phyloP scores from a whole-genome alignment of 1,284 basidiomycete species.

The Vanrija sp. region DNA sequence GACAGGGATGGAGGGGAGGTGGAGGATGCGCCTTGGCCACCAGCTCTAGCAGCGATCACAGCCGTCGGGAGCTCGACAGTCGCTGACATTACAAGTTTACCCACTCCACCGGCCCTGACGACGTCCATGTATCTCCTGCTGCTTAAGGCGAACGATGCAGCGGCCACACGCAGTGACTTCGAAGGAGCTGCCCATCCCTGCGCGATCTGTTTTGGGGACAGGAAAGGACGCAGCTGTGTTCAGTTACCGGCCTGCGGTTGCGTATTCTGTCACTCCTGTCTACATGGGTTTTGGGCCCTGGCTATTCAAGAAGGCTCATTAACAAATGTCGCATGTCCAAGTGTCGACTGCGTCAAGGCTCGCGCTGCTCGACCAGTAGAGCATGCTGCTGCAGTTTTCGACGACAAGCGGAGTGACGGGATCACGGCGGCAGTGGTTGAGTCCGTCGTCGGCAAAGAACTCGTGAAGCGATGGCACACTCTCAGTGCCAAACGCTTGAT shows the following conservation, averaged over 20 bases:
- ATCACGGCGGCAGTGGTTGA: constrained; percentile 64
- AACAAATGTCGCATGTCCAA: constrained; percentile 44
- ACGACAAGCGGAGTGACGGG: constrained; percentile 19
- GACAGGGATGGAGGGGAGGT: too few species aligned
- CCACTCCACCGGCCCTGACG: constrained; percentile 17
- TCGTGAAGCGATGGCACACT: constrained; percentile 32
- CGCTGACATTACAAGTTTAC: too few species aligned
- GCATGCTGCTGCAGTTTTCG: constrained; percentile 1
- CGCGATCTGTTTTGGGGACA: constrained; percentile 46
- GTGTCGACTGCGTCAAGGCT: constrained; percentile 39
- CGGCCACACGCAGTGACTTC: constrained; percentile 34
- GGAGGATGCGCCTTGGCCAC: too few species aligned
- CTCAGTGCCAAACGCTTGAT: constrained; percentile 37
- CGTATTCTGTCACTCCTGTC: constrained; percentile 44
- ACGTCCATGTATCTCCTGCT: constrained; percentile 31
- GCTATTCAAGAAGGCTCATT: constrained; percentile 46
- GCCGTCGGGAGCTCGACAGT: not conserved
- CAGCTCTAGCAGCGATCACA: too few species aligned
- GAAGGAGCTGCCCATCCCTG: constrained; percentile 39
- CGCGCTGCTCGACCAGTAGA: constrained; percentile 21
- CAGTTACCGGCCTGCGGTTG: constrained; percentile 39
- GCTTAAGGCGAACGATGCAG: constrained; percentile 32
- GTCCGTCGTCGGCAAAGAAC: constrained; percentile 44
- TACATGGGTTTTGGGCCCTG: constrained; percentile 42
- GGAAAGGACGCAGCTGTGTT: constrained; percentile 42